These are phyloP conservation scores for Globisporangium acanthophoron DNA, from an alignment of 352 stramenopile genomes.

Conservation along the genomic window DNA sequence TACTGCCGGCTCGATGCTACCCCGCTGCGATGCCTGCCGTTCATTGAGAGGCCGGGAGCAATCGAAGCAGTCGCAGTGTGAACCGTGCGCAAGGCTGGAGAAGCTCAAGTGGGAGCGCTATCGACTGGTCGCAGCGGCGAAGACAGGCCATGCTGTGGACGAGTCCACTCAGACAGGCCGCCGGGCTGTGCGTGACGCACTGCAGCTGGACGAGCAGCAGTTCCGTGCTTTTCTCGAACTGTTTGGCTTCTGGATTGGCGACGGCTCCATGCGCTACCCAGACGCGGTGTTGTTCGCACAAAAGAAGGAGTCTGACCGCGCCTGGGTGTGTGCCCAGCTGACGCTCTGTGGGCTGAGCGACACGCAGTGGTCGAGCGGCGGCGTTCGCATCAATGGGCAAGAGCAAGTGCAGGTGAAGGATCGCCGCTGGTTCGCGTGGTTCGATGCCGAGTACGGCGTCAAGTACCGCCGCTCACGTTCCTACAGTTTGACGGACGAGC, in stretches of 20 bases:
- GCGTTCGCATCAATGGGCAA: not conserved
- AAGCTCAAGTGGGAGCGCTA: conserved; percentile 7
- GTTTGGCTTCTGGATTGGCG: conserved; percentile 8
- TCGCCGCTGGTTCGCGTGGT: conserved; percentile 10
- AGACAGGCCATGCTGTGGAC: conserved; percentile 7
- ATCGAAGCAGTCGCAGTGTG: conserved; percentile 3
- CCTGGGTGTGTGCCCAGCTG: conserved; percentile 7
- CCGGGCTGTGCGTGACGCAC: not conserved
- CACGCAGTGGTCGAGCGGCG: conserved; percentile 6
- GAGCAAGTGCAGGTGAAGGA: conserved; percentile 4
- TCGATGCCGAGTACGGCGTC: conserved; percentile 8
- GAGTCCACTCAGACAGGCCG: conserved; percentile 1
- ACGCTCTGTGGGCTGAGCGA: conserved; percentile 7
- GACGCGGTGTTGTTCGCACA: conserved; percentile 4
- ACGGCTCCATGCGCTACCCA: not conserved
- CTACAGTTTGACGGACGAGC: conserved; percentile 4
- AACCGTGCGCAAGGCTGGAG: conserved; percentile 4
- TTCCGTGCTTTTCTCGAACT: conserved; percentile 8
- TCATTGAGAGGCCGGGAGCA: not conserved
- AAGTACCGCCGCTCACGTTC: not conserved
- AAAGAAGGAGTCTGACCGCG: conserved; percentile 3
- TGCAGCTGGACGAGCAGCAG: conserved; percentile 10
- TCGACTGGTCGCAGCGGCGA: conserved; percentile 8
- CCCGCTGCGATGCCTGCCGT: conserved; percentile 6
- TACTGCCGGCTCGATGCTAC: conserved; percentile 8